Conservation (phyloP, 2,329 filamentous ascomycete species). For the Aspergillus terreus region DNA sequence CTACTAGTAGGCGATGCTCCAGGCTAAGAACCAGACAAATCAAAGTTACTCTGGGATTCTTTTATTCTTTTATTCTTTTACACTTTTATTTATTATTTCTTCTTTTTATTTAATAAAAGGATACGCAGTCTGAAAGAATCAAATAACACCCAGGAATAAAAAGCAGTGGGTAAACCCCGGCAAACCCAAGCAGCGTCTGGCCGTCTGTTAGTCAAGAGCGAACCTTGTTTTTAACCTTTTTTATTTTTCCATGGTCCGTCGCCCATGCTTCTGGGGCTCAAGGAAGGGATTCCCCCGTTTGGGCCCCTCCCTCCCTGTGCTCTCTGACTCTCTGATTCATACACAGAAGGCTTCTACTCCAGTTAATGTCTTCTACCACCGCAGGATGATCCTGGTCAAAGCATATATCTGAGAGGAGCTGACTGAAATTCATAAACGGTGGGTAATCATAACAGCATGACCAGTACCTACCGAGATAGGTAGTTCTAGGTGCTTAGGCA, state of each 20-base stretch:
- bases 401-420: not conserved
- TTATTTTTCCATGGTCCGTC: conserved; percentile 18
- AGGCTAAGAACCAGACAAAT: no score
- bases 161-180: not conserved
- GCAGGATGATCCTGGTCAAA: not conserved
- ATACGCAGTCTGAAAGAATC: no score
- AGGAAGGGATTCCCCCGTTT: conserved; percentile 3
- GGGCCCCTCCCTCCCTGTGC: not conserved
- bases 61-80: no score
- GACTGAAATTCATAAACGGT: no score
- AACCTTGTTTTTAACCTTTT: conserved; percentile 18
- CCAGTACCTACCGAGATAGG: no score
- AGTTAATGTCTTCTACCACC: not conserved
- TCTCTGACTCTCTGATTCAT: not conserved
- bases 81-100: no score
- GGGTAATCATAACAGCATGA: no score
- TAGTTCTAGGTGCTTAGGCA: no score
- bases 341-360: not conserved
- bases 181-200: not conserved
- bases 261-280: conserved; percentile 16
- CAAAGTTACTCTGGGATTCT: no score
- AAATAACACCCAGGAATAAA: not conserved
- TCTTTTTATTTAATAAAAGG: not conserved
- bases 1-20: no score
- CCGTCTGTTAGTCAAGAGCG: conserved; percentile 8